These are phyloP conservation scores for Flaveria robusta DNA, from an alignment of 129 eudicot species.

Conservation along the genomic window DNA sequence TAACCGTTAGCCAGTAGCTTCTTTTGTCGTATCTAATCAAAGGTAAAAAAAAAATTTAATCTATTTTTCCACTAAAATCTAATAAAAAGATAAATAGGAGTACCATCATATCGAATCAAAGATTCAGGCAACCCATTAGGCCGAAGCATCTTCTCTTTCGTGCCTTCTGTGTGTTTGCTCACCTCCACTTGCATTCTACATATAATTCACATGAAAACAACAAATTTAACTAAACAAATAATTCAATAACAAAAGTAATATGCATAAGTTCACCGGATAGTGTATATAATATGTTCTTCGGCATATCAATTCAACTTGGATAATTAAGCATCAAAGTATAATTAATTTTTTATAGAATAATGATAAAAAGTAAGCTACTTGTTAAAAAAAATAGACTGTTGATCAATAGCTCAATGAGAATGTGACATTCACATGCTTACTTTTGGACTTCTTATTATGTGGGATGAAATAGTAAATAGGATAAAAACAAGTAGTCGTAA, in stretches of 20 bases:
- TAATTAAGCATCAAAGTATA: neutral
- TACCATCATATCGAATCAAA: slow-evolving; percentile 96
- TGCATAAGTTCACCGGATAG: neutral
- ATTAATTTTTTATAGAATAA: too few relatives aligned
- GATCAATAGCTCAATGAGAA: neutral
- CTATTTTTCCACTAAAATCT: neutral
- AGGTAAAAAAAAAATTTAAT: neutral
- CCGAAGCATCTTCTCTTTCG: slow-evolving; percentile 68
- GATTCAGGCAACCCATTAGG: slow-evolving; percentile 98
- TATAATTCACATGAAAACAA: neutral
- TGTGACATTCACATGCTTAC: slow-evolving; percentile 13
- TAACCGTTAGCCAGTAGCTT: neutral
- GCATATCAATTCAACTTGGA: neutral
- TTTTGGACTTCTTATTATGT: slow-evolving; percentile 17
- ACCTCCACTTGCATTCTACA: slow-evolving; percentile 97
- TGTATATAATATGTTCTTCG: neutral
- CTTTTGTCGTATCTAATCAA: neutral
- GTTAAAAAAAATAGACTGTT: too few relatives aligned
- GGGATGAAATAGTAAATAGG: neutral
- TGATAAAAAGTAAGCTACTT: too few relatives aligned
- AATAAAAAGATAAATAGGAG: neutral
- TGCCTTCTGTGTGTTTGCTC: slow-evolving; percentile 95
- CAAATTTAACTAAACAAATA: neutral
- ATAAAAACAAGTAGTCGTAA: slow-evolving; percentile 1
- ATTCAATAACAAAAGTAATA: neutral